Percentiles rank a stretch among this genome's conserved stretches.
These are phyloP conservation scores for Sugiyamaella valdiviana DNA, from an alignment of 805 yeast species.

Conservation along the genomic window DNA sequence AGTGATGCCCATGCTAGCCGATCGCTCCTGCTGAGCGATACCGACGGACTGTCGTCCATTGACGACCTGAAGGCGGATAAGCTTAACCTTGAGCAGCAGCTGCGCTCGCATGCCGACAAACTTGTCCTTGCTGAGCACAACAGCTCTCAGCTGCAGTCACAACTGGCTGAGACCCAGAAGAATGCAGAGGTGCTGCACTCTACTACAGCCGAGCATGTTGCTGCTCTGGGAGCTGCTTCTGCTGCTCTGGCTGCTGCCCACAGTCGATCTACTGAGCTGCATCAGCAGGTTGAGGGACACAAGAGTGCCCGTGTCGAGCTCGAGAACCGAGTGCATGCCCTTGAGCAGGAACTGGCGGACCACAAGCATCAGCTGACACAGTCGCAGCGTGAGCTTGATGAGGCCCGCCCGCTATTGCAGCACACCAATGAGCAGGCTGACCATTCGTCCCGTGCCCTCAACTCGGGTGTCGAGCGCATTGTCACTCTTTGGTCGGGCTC, in stretches of 20 bases:
- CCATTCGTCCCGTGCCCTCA: constrained; percentile 20
- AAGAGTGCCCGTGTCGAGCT: constrained; percentile 13
- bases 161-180: constrained; percentile 9
- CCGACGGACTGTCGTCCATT: constrained; percentile 5
- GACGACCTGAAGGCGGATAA: constrained; percentile 18
- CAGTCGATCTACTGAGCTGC: constrained; percentile 12
- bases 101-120: constrained; percentile 20
- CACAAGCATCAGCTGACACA: constrained; percentile 16
- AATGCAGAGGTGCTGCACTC: constrained; percentile 16
- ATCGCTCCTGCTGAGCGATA: constrained; percentile 7
- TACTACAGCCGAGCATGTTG: constrained; percentile 20
- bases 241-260: constrained; percentile 25
- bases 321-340: constrained; percentile 12
- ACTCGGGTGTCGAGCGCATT: constrained; percentile 20
- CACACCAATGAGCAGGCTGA: constrained; percentile 17
- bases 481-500: constrained; percentile 24
- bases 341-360: constrained; percentile 16
- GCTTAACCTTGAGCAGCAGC: constrained; percentile 21
- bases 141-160: constrained; percentile 10
- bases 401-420: constrained; percentile 15
- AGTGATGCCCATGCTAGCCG: constrained; percentile 5
- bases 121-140: constrained; percentile 16
- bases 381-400: constrained; percentile 18
- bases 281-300: constrained; percentile 17
- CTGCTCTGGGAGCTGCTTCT: constrained; percentile 23